phyloP scores from a whole-genome alignment of 345 rosid genomes.

The Gossypium bickii region DNA sequence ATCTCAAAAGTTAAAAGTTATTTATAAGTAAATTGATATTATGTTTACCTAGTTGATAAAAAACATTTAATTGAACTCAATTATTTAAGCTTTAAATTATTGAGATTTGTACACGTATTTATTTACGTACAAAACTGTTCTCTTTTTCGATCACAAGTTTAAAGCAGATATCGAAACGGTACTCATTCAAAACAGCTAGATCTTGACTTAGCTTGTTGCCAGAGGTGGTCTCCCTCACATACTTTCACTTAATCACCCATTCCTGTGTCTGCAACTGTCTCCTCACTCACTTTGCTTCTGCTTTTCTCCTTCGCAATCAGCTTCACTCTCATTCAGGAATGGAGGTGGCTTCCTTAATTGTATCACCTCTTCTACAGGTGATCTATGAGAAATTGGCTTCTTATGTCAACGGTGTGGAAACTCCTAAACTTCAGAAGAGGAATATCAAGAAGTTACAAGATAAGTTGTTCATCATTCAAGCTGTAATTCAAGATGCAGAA shows the following conservation, averaged over 20 bases:
- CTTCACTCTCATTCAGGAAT: not conserved
- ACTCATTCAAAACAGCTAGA: too few relatives aligned
- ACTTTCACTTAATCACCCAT: not conserved
- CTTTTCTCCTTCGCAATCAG: not conserved
- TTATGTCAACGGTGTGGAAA: not conserved
- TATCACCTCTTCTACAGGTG: conserved; percentile 24
- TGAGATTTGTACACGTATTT: too few relatives aligned
- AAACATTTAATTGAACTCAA: too few relatives aligned
- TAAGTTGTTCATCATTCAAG: conserved; percentile 7
- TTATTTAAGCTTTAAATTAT: too few relatives aligned
- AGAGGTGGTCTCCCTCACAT: not conserved
- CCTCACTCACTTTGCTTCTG: not conserved
- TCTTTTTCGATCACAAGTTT: too few relatives aligned
- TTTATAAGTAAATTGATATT: too few relatives aligned
- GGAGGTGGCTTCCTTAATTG: conserved; percentile 14
- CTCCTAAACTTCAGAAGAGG: not conserved
- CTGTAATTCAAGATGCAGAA: conserved; percentile 26
- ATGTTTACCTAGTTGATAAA: too few relatives aligned
- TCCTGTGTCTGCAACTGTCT: not conserved
- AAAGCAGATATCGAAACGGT: not conserved
- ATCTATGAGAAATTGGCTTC: conserved; percentile 16
- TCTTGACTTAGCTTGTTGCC: not conserved
- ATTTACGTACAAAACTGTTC: too few relatives aligned
- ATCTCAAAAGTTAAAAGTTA: too few relatives aligned
- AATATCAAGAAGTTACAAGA: conserved; percentile 8